A percentile compares a stretch with the other conserved stretches of the same genome.
Evolutionary conservation across 2,329 filamentous ascomycete species (phyloP).

Genomic region (Fusarium paranaense): DNA sequence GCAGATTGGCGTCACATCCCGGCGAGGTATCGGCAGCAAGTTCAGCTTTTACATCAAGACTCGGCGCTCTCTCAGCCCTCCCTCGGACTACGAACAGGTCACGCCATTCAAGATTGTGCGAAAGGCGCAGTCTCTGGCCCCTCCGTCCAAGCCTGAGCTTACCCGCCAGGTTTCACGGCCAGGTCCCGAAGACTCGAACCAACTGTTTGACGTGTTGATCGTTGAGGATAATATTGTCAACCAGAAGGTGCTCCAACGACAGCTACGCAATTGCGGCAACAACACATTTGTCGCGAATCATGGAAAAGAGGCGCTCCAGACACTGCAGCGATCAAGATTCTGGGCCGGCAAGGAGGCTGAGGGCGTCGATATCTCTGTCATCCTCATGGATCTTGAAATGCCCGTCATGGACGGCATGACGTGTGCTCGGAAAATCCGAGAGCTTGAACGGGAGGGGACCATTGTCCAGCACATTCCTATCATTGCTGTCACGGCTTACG

Average conservation of each 20-base stretch:
- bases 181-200: constrained; percentile 33
- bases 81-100: constrained; percentile 52
- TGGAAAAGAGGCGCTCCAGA: constrained; percentile 71
- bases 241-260: constrained; percentile 71
- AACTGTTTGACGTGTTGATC: constrained; percentile 68
- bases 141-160: constrained; percentile 31
- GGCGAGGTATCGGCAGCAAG: constrained; percentile 75
- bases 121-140: constrained; percentile 40
- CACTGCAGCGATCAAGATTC: constrained; percentile 66
- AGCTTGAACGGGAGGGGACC: constrained; percentile 71
- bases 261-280: constrained; percentile 71
- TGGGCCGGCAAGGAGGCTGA: constrained; percentile 62
- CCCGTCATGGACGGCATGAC: constrained; percentile 85
- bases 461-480: constrained; percentile 78
- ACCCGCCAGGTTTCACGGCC: constrained; percentile 28
- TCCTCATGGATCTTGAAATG: constrained; percentile 88
- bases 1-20: constrained; percentile 78
- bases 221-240: constrained; percentile 78
- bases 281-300: constrained; percentile 73
- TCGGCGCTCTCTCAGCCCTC: constrained; percentile 63
- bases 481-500: constrained; percentile 87
- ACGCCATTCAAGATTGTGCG: constrained; percentile 51
- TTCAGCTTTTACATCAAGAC: constrained; percentile 83
- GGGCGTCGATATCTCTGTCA: constrained; percentile 70
- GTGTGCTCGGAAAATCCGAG: constrained; percentile 76